Evolutionary conservation across 2,329 filamentous ascomycete genomes (phyloP), one percentile per base, ranked within the genome.

Genomic region (Niveomyces coronatus): DNA sequence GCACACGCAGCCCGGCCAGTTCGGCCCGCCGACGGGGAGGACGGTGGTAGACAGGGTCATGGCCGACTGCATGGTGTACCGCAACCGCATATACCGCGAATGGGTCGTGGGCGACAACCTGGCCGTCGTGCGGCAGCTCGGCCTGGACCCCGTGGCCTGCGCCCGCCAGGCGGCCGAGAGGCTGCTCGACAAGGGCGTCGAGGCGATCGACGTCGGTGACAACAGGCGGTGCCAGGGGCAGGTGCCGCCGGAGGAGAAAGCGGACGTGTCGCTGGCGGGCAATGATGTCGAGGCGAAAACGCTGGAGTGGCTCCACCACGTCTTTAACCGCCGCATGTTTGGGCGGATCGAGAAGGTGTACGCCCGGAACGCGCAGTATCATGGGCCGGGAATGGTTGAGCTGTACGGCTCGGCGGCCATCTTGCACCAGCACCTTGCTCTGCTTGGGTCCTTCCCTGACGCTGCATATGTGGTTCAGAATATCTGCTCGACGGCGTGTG

Each of bases 21-120:
- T 26, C n/a, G 36, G 36, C 15, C 36, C 36, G 2, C 29, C 36
- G 9, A 39, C 29, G 3, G 36, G 36, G 16, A 17, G 14, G 19
- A 39, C 36, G 10, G 31, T 39, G 8, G 22, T 20, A 13, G 31
- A 28, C 8, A 19, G 36, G n/a, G 32, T 29, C 19, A 39, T 39
- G 7, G 36, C 36, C 17, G 36, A 39, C 23, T 39, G 36, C 23
- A 39, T 39, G 36, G 32, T 39, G 15, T 39, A 39, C 28, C 23
- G 27, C 10, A 39, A 39, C 29, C 24, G 28, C 8, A 39, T 39
- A 9, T 39, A 39, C 16, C 36, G 36, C 10, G 36, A 39, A 14
- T 39, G 36, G 36, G 36, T 39, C 15, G 36, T 39, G 20, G 29
- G 28, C 4, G 36, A 39, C 11, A 39, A 39, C 28, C 31, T 39